A percentile compares a stretch with the other conserved stretches of the same genome.
These are phyloP conservation scores for Pezicula carpinea DNA, from an alignment of 2,329 filamentous ascomycete species.

Conservation along the genomic window DNA sequence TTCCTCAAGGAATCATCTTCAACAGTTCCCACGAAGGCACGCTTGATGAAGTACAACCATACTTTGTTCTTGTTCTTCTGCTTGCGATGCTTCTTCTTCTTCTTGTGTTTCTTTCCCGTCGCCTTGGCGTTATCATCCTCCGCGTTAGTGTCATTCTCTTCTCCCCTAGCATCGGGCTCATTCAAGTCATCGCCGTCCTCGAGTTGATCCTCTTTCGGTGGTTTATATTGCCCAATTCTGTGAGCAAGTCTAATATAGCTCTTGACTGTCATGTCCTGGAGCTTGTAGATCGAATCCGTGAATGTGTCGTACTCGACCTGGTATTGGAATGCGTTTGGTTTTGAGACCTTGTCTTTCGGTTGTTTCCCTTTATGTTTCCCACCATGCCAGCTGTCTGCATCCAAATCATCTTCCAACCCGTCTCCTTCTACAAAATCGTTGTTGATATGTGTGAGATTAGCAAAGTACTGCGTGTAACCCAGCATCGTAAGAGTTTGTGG, in stretches of 20 bases:
- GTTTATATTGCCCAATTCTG: constrained; percentile 59
- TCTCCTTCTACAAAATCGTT: constrained; percentile 49
- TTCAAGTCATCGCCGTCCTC: constrained; percentile 18
- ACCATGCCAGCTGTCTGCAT: constrained; percentile 50
- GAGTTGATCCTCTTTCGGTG: constrained; percentile 28
- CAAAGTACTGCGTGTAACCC: constrained; percentile 86
- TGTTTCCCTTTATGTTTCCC: constrained; percentile 60
- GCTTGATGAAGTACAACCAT: constrained; percentile 73
- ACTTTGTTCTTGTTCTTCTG: constrained; percentile 56
- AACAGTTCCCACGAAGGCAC: constrained; percentile 76
- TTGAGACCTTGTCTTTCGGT: constrained; percentile 46
- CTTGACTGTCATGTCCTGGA: constrained; percentile 79
- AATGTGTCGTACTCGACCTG: constrained; percentile 85
- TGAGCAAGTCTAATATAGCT: constrained; percentile 77
- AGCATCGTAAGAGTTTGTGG: constrained; percentile 75
- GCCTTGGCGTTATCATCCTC: constrained; percentile 21
- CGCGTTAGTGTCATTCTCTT: constrained; percentile 25
- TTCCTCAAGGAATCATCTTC: constrained; percentile 56
- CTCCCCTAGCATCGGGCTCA: constrained; percentile 25
- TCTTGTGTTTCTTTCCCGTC: constrained; percentile 38
- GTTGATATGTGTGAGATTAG: constrained; percentile 89
- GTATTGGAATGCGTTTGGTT: constrained; percentile 63
- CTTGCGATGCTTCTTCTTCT: constrained; percentile 47
- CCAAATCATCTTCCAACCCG: constrained; percentile 25
- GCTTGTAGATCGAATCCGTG: constrained; percentile 66